These are phyloP conservation scores for Rhodotorula sp. DNA, from an alignment of 1,284 basidiomycete genomes.

Conservation along the genomic window DNA sequence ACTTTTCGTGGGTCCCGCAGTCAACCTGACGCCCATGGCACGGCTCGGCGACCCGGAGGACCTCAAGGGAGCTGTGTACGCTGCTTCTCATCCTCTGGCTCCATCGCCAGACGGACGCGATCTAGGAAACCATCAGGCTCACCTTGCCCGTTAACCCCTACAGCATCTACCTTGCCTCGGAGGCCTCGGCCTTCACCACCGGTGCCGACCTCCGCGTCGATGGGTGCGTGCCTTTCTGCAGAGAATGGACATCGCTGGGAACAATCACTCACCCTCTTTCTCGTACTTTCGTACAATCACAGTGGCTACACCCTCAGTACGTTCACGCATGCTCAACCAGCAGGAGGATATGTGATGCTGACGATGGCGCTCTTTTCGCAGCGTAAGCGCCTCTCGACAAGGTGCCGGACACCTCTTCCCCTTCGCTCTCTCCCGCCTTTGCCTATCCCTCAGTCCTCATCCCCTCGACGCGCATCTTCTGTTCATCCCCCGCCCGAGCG, in stretches of 20 bases:
- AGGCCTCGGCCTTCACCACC: slow-evolving; percentile 82
- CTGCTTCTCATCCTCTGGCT: too few relatives aligned
- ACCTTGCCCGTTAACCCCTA: background rate
- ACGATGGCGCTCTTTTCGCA: background rate
- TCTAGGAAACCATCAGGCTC: background rate
- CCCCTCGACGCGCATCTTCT: too few relatives aligned
- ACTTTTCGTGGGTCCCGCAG: slow-evolving; percentile 55
- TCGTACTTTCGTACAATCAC: background rate
- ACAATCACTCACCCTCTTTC: background rate
- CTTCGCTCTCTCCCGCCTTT: too few relatives aligned
- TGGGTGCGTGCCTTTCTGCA: slow-evolving; percentile 53
- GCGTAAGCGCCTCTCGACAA: background rate
- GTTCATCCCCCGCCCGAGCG: too few relatives aligned
- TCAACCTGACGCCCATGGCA: slow-evolving; percentile 80
- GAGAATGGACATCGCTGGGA: background rate
- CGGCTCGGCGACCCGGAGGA: slow-evolving; percentile 56
- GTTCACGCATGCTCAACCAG: background rate
- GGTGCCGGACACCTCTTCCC: too few relatives aligned
- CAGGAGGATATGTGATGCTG: background rate
- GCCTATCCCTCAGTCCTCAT: too few relatives aligned
- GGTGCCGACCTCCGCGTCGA: slow-evolving; percentile 81
- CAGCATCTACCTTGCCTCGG: slow-evolving; percentile 78
- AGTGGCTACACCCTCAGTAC: slow-evolving; percentile 11
- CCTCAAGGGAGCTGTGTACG: slow-evolving; percentile 60
- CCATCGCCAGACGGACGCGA: slow-evolving; percentile 7